These are phyloP conservation scores for Trametes pubescens DNA, from an alignment of 1,284 basidiomycete genomes.

Conservation along the genomic window DNA sequence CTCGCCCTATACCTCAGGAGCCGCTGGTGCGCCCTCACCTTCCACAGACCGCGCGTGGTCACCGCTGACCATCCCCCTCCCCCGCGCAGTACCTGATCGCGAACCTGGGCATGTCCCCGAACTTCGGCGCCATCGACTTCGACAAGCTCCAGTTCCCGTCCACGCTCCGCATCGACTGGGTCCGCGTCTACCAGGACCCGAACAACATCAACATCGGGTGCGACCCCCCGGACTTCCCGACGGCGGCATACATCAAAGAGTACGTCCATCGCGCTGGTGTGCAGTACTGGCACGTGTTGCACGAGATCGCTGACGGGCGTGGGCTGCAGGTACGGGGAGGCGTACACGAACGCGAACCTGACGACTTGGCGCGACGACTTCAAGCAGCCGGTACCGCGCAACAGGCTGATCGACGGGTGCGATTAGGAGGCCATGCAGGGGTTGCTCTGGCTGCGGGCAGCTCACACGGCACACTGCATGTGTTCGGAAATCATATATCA, in stretches of 20 bases:
- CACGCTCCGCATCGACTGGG: constrained; percentile 82
- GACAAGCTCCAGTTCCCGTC: constrained; percentile 72
- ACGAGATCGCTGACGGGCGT: neutral
- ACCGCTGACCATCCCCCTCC: neutral
- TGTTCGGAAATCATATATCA: neutral
- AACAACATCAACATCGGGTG: constrained; percentile 81
- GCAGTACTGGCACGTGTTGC: too few species aligned
- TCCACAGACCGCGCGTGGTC: neutral
- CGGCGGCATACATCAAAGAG: constrained; percentile 76
- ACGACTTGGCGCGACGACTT: constrained; percentile 48
- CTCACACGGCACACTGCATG: neutral
- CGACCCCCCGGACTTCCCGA: constrained; percentile 83
- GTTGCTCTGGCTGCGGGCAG: constrained; percentile 1
- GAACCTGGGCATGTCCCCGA: constrained; percentile 83
- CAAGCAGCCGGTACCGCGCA: constrained; percentile 46
- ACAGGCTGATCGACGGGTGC: constrained; percentile 37
- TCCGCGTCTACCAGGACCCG: constrained; percentile 83
- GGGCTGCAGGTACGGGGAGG: constrained; percentile 41
- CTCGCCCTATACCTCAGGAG: constrained; percentile 82
- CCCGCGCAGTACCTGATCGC: constrained; percentile 72
- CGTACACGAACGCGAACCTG: constrained; percentile 48
- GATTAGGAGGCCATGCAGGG: neutral
- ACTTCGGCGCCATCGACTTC: constrained; percentile 78
- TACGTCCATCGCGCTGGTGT: constrained; percentile 50
- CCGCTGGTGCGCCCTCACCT: constrained; percentile 66